phyloP scores from a whole-genome alignment of 1,284 basidiomycete genomes.

The Tilletia setariae region DNA sequence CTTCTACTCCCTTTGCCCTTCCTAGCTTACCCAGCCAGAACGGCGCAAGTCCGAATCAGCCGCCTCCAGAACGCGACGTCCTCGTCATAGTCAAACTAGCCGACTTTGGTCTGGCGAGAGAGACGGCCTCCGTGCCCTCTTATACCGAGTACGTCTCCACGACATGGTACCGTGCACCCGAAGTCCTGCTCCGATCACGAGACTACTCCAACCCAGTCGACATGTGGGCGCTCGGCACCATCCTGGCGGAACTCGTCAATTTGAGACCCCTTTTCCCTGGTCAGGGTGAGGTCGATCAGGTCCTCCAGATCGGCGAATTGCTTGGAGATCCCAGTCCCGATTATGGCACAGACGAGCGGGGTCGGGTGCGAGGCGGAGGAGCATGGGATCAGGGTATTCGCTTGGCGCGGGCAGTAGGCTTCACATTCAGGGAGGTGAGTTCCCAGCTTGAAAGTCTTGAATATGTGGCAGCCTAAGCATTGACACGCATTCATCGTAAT shows the following conservation, averaged over 20 bases:
- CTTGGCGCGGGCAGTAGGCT: constrained; percentile 82
- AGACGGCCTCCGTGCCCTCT: constrained; percentile 80
- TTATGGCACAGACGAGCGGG: constrained; percentile 73
- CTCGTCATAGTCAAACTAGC: constrained; percentile 96
- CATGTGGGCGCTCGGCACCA: constrained; percentile 98
- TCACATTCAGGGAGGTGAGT: constrained; percentile 78
- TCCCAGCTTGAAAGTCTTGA: constrained; percentile 27
- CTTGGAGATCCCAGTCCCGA: constrained; percentile 86
- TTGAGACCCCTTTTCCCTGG: constrained; percentile 97
- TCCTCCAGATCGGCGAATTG: constrained; percentile 80
- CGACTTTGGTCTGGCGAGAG: constrained; percentile 94
- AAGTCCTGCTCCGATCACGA: constrained; percentile 83
- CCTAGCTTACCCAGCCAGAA: constrained; percentile 25
- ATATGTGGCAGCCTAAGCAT: constrained; percentile 8
- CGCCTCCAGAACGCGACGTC: constrained; percentile 74
- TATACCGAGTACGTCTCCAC: constrained; percentile 99
- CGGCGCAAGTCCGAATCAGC: not conserved
- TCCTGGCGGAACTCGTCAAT: constrained; percentile 93
- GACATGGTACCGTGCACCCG: constrained; percentile 97
- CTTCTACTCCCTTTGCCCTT: constrained; percentile 32
- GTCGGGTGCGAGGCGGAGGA: constrained; percentile 75
- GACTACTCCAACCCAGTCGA: constrained; percentile 96
- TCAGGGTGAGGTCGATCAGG: constrained; percentile 88
- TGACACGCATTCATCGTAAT: constrained; percentile 15
- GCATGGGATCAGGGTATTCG: constrained; percentile 79